Percentiles rank a stretch among this genome's conserved stretches.
phyloP scores from a whole-genome alignment of 75 land plant species.

The Selaginella tamariscina region DNA sequence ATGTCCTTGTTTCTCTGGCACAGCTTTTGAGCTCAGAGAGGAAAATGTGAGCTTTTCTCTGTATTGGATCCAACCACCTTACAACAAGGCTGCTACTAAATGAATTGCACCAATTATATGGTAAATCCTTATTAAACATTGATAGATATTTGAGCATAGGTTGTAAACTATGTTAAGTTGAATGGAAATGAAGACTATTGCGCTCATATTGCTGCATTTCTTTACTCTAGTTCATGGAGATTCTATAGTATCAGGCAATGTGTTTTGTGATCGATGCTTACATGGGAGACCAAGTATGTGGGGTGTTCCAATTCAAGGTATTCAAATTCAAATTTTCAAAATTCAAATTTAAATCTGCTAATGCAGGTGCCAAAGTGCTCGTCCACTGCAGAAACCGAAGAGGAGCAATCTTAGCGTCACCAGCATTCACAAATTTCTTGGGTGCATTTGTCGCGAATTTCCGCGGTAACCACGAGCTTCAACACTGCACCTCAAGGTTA shows the following conservation, averaged over 20 bases:
- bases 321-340: too few species aligned
- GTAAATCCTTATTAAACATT: neutral
- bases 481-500: neutral
- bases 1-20: too few species aligned
- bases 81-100: neutral
- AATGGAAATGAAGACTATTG: too few species aligned
- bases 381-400: neutral
- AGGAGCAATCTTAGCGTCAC: neutral
- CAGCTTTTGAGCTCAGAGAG: too few species aligned
- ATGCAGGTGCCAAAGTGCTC: neutral
- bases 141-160: too few species aligned
- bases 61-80: neutral
- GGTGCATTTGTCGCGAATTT: neutral
- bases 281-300: neutral
- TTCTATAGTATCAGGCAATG: neutral
- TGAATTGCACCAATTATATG: neutral
- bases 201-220: neutral
- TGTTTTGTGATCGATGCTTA: neutral
- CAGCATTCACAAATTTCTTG: neutral
- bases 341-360: neutral
- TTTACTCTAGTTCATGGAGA: neutral
- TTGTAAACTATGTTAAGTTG: too few species aligned
- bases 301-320: neutral
- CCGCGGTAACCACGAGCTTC: neutral
- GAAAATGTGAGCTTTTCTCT: slow-evolving; percentile 1